Conservation (phyloP, 2,329 filamentous ascomycete species). For the Talaromyces pinophilus region DNA sequence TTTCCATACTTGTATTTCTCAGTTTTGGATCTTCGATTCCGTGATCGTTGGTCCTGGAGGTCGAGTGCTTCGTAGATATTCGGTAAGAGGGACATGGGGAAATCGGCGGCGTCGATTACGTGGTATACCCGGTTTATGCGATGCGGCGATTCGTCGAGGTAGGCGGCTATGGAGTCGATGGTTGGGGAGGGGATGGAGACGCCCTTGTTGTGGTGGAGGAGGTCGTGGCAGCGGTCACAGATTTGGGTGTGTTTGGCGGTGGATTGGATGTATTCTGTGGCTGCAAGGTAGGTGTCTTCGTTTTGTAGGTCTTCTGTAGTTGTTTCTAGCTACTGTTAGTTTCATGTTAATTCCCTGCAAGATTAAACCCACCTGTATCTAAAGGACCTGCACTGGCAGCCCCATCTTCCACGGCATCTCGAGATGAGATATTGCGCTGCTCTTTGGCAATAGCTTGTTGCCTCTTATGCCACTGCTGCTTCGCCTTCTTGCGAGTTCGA, state of each 20-base stretch:
- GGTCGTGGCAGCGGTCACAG: constrained; percentile 83
- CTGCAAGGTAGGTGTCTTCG: constrained; percentile 26
- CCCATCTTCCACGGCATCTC: not conserved
- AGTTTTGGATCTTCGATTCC: constrained; percentile 73
- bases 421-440: not conserved
- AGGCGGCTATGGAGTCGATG: constrained; percentile 76
- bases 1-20: constrained; percentile 66
- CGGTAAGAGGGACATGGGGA: constrained; percentile 88
- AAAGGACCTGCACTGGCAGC: not conserved
- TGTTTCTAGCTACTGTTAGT: not conserved
- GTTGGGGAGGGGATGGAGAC: constrained; percentile 76
- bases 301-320: not conserved
- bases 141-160: constrained; percentile 83
- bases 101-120: constrained; percentile 91
- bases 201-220: constrained; percentile 73
- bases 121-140: constrained; percentile 95
- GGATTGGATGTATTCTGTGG: constrained; percentile 27
- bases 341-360: not conserved
- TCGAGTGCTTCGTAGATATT: constrained; percentile 70
- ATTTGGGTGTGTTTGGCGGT: constrained; percentile 42
- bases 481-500: constrained; percentile 49
- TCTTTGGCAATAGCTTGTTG: constrained; percentile 18
- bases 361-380: not conserved
- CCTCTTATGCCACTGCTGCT: constrained; percentile 20
- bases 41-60: constrained; percentile 71